Evolutionary conservation across 1,284 basidiomycete species (phyloP).

Genomic region (Entoloma clypeatum): DNA sequence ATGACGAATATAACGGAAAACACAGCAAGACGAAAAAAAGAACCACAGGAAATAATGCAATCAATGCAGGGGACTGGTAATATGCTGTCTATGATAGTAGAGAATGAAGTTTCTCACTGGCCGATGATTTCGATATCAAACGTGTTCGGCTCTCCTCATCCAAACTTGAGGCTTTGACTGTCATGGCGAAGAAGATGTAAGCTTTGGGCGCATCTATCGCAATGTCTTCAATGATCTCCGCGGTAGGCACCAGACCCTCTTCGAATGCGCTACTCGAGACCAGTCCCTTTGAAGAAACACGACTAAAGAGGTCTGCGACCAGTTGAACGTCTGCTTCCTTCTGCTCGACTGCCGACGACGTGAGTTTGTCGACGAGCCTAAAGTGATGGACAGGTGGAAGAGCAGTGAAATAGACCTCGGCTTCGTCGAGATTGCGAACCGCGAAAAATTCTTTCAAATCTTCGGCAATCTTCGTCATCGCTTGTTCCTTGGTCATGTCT

Average conservation of each 20-base stretch:
- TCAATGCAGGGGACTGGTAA: slow-evolving; percentile 24
- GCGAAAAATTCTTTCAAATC: slow-evolving; percentile 77
- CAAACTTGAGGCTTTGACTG: slow-evolving; percentile 67
- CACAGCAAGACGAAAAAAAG: slow-evolving; percentile 14
- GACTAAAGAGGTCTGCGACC: slow-evolving; percentile 66
- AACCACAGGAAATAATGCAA: slow-evolving; percentile 24
- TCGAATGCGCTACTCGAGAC: slow-evolving; percentile 59
- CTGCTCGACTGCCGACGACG: slow-evolving; percentile 69
- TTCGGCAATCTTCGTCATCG: slow-evolving; percentile 75
- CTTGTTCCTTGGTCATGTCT: slow-evolving; percentile 68
- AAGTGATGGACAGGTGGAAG: slow-evolving; percentile 64
- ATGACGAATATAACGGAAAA: slow-evolving; percentile 16
- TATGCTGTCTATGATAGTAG: slow-evolving; percentile 49
- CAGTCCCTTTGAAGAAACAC: slow-evolving; percentile 50
- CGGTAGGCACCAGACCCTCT: slow-evolving; percentile 62
- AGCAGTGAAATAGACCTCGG: slow-evolving; percentile 76
- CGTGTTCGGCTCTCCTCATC: slow-evolving; percentile 55
- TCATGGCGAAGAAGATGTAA: slow-evolving; percentile 69
- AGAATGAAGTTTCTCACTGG: slow-evolving; percentile 53
- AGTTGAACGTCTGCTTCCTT: slow-evolving; percentile 84
- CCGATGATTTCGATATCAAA: slow-evolving; percentile 56
- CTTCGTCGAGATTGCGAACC: slow-evolving; percentile 80
- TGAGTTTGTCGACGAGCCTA: slow-evolving; percentile 71
- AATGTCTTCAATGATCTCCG: slow-evolving; percentile 82
- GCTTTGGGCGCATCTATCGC: slow-evolving; percentile 88